Evolutionary conservation across 1,284 basidiomycete genomes (phyloP).

Genomic region (Trametes hirsuta): DNA sequence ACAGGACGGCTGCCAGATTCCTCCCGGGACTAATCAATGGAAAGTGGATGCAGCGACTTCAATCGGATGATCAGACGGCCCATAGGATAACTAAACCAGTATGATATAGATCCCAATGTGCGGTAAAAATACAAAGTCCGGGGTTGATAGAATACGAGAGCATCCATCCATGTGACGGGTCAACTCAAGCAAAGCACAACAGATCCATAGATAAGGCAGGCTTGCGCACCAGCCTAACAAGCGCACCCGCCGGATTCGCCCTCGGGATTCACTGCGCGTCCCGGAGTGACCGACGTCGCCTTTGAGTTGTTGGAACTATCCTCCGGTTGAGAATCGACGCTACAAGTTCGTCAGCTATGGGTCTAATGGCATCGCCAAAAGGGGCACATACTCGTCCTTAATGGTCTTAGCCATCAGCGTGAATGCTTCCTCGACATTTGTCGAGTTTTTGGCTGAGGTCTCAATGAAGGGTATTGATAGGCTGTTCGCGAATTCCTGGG

Average conservation of each 20-base stretch:
- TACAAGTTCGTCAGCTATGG: slow-evolving; percentile 1
- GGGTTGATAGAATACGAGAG: background rate
- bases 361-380: background rate
- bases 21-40: too few species aligned
- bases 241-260: slow-evolving; percentile 31
- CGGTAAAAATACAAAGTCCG: slow-evolving; percentile 13
- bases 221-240: slow-evolving; percentile 24
- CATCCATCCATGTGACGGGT: background rate
- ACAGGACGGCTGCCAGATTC: too few species aligned
- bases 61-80: too few species aligned
- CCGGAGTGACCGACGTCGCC: slow-evolving; percentile 31
- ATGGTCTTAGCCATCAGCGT: slow-evolving; percentile 99
- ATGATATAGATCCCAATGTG: slow-evolving; percentile 3
- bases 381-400: slow-evolving; percentile 77
- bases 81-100: background rate
- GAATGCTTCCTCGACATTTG: slow-evolving; percentile 99
- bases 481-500: slow-evolving; percentile 92
- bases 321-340: slow-evolving; percentile 33
- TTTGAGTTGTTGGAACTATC: slow-evolving; percentile 29
- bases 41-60: too few species aligned
- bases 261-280: slow-evolving; percentile 30
- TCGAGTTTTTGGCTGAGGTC: slow-evolving; percentile 98
- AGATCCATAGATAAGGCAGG: background rate
- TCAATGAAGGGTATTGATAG: slow-evolving; percentile 95
- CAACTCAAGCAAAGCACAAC: background rate